These are phyloP conservation scores for Circinella minor DNA, from an alignment of 371 early-diverging fungal genomes.

Conservation along the genomic window DNA sequence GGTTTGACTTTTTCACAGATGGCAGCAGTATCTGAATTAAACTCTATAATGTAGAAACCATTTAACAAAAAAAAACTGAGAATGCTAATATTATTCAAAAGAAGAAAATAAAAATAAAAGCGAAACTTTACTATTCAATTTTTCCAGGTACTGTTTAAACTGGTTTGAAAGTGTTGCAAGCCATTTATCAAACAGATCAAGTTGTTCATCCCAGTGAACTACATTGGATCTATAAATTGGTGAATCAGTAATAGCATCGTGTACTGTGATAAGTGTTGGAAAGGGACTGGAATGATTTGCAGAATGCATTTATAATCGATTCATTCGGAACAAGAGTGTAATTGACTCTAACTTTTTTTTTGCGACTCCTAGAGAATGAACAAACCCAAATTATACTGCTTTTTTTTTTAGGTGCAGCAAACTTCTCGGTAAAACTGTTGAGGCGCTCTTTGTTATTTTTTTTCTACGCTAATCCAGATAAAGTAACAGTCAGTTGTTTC, in stretches of 20 bases:
- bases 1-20: constrained; percentile 34
- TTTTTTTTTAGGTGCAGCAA: not conserved
- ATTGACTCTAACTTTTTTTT: not conserved
- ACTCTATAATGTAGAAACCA: constrained; percentile 1
- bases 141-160: constrained; percentile 45
- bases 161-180: constrained; percentile 50
- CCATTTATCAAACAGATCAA: constrained; percentile 68
- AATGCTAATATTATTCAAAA: not conserved
- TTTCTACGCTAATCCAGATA: too few relatives aligned
- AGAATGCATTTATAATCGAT: constrained; percentile 6
- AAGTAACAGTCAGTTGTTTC: too few relatives aligned
- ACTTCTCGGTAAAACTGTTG: too few relatives aligned
- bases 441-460: too few relatives aligned
- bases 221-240: constrained; percentile 70
- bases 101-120: too few relatives aligned
- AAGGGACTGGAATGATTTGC: constrained; percentile 16
- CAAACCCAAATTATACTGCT: not conserved
- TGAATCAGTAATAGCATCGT: constrained; percentile 66
- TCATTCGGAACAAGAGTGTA: not conserved
- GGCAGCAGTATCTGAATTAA: constrained; percentile 14
- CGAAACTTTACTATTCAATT: constrained; percentile 45
- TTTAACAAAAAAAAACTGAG: not conserved
- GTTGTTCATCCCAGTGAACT: constrained; percentile 66
- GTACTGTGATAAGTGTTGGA: constrained; percentile 31
- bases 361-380: too few relatives aligned